Conservation (phyloP, 176 grass and related monocot species). For the Urochloa ruziziensis region DNA sequence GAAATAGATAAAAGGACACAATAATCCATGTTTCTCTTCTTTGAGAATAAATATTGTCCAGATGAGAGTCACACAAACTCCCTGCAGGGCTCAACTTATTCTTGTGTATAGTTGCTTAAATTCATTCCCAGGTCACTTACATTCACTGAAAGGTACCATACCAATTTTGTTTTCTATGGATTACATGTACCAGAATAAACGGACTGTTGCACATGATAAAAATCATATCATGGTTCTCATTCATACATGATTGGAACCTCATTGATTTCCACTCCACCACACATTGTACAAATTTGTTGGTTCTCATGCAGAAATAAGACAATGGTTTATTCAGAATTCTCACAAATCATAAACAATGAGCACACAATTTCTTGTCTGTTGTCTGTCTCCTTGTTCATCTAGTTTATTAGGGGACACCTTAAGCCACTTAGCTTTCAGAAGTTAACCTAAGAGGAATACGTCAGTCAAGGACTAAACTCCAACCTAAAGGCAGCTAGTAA, state of each 20-base stretch:
- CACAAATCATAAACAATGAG: neutral
- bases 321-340: neutral
- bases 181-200: neutral
- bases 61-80: neutral
- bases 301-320: neutral
- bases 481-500: neutral
- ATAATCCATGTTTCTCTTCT: neutral
- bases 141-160: neutral
- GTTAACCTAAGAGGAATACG: neutral
- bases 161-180: neutral
- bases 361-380: neutral
- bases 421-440: neutral
- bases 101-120: neutral
- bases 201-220: neutral
- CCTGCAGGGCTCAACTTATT: neutral
- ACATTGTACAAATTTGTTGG: neutral
- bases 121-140: neutral
- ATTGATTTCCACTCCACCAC: neutral
- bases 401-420: neutral
- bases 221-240: neutral
- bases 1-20: neutral
- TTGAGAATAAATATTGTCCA: neutral
- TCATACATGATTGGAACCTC: neutral
- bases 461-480: neutral
- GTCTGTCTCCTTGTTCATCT: neutral